Evolutionary conservation across 2,329 filamentous ascomycete species (phyloP), one percentile per base, ranked within the genome.

Genomic region (Diaporthe sp.): DNA sequence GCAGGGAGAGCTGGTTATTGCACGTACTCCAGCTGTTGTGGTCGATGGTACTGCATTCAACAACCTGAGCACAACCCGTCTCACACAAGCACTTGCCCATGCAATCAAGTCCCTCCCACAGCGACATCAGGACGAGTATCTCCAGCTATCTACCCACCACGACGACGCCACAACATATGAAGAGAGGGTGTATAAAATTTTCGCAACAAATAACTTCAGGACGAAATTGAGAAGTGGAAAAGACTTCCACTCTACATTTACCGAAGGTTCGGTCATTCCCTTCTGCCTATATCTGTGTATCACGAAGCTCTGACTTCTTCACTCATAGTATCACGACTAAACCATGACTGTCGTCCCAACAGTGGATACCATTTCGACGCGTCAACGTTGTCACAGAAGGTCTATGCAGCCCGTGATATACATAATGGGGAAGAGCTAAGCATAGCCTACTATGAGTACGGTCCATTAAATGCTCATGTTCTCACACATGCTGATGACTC

Each of bases 211-310:
- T 13, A 73, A 73, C 12, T 73, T 57, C 35, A 40, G 60, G 35
- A 68, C 71, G 4, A 73, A 42, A 38, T 50, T 68, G 7, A 35
- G n/a, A 2, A 52, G 28, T 5, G 64, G 40, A 8, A 50, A 64
- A 8, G 71, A 73, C 13, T 73, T 73, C 9, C 71, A 73, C 28
- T 64, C 71, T 13, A 73, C 61, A 22, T 73, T 73, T 22, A 68
- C 64, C 3, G 52, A 73, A 47, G 61, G 71, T 73, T 38, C 19
- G 40, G 3, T 5, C 19, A 4, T 7, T 3, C 52, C 5, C 1
- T n/a, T 33, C 9, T 35, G 25, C 28, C 7, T 17, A 13, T 28
- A 8, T 42, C 1, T 45, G 35, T 35, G 17, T 7, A 13, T 28
- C 52, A 2, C 19, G 13, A 12, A 12, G 1, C 8, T 4, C 55